Base-by-base conservation (phyloP, 2,329 filamentous ascomycete species). In the Pezicula neosporulosa region DNA sequence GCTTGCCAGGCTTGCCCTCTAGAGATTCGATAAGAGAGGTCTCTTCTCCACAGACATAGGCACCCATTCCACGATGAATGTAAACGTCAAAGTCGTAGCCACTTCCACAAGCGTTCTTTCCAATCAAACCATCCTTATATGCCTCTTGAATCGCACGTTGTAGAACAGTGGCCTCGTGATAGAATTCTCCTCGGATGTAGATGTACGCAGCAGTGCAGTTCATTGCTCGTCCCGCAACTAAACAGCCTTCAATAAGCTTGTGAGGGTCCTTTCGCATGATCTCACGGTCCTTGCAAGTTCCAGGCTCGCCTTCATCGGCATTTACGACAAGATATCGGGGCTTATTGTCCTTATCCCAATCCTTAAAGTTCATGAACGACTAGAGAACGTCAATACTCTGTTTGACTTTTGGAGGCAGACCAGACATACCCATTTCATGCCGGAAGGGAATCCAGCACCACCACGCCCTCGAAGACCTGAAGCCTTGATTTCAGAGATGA, bases 321-420 rank as follows among this genome's bases (percentile, higher is more conserved):
- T 99, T 99, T 77, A 99, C 90, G 56, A 99, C 93, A 50, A 99
- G 80, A 69, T 99, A 99, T 66, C 94, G 86, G 60, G 94, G 94
- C 75, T 96, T 96, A 64, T 74, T 87, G 71, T 97, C 94, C 77
- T 99, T 96, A 66, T 99, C 93, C 94, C 94, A 99, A 66, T 91
- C 94, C 76, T 97, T 97, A 80, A 93, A 92, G 81, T 99, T 99
- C 94, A 99, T 99, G 75, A 99, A 99, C 46, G 92, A 97, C 91
- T 96, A 66, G 39, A 30, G 18, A 55, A 44, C 57, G 53, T 58
- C 47, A 66, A 55, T 47, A 19, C 38, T 19, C 44, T 53, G n/a
- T 16, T 10, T 19, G 15, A 30, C 36, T 24, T 24, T 35, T 38
- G 21, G 28, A 44, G 10, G 24, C 19, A 37, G 24, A 30, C 18